phyloP scores from a whole-genome alignment of 2,329 filamentous ascomycete genomes.

The Falciphora oryzae region DNA sequence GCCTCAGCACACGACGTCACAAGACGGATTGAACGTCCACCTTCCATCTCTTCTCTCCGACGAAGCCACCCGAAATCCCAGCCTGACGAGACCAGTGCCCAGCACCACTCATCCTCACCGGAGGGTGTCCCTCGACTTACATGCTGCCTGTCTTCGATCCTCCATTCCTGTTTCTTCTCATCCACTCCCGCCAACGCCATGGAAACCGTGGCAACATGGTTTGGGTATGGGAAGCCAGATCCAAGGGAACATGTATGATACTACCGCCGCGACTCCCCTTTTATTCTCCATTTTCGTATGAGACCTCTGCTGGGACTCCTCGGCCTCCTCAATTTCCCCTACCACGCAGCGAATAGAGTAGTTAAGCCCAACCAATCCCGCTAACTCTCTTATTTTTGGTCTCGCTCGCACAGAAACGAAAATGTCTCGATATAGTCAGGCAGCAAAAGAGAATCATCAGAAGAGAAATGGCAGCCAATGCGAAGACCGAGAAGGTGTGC shows the following conservation, averaged over 20 bases:
- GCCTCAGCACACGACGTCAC: background rate
- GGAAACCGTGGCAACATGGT: background rate
- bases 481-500: too few species aligned
- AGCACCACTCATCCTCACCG: background rate
- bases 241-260: background rate
- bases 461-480: too few species aligned
- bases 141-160: background rate
- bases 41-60: background rate
- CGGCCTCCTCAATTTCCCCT: too few species aligned
- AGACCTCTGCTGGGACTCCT: too few species aligned
- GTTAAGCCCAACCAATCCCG: too few species aligned
- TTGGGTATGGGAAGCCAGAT: background rate
- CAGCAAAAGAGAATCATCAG: too few species aligned
- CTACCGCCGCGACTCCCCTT: background rate
- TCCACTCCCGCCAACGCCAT: background rate
- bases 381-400: too few species aligned
- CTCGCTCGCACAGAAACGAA: too few species aligned
- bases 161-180: background rate
- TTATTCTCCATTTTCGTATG: too few species aligned
- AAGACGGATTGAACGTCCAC: background rate
- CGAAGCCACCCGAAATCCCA: background rate
- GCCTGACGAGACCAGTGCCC: background rate
- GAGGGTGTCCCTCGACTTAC: background rate
- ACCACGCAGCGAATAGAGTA: too few species aligned
- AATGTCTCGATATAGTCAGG: too few species aligned